Evolutionary conservation across 305 asterid genomes (phyloP).

Genomic region (Plantago rigida): DNA sequence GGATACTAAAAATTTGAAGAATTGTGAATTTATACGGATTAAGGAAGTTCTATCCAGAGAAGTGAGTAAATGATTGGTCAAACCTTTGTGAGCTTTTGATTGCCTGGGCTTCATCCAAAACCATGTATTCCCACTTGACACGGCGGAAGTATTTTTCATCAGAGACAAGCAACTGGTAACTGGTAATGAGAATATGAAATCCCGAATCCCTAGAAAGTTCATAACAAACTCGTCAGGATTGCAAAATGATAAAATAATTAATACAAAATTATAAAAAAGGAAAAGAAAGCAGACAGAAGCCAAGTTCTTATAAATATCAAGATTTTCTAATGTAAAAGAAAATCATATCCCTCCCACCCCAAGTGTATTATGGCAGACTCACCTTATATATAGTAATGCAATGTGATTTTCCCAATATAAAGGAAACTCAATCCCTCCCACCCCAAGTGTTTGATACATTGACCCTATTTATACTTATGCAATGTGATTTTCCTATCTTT

Average conservation of each 20-base stretch:
- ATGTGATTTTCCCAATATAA: no score
- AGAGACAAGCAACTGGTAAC: slow-evolving; percentile 84
- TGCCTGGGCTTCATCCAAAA: slow-evolving; percentile 98
- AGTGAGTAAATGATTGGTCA: slow-evolving; percentile 25
- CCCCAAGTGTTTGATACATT: no score
- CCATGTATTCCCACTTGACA: slow-evolving; percentile 98
- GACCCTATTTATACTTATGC: no score
- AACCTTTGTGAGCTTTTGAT: slow-evolving; percentile 89
- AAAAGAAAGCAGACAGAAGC: not conserved
- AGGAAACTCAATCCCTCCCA: no score
- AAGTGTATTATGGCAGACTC: no score
- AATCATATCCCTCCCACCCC: not conserved
- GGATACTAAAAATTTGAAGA: slow-evolving; percentile 6
- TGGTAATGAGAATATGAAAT: slow-evolving; percentile 92
- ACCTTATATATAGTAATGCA: no score
- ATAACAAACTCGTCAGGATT: slow-evolving; percentile 5
- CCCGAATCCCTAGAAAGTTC: slow-evolving; percentile 73
- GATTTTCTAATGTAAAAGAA: not conserved
- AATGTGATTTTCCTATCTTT: no score
- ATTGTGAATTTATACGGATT: not conserved
- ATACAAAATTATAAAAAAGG: slow-evolving; percentile 17
- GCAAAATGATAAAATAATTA: no score
- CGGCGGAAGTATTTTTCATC: slow-evolving; percentile 93
- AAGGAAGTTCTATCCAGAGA: slow-evolving; percentile 3
- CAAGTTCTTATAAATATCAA: no score